These are phyloP conservation scores for Pseudocercospora eumusae DNA, from an alignment of 2,329 filamentous ascomycete species.

Conservation along the genomic window DNA sequence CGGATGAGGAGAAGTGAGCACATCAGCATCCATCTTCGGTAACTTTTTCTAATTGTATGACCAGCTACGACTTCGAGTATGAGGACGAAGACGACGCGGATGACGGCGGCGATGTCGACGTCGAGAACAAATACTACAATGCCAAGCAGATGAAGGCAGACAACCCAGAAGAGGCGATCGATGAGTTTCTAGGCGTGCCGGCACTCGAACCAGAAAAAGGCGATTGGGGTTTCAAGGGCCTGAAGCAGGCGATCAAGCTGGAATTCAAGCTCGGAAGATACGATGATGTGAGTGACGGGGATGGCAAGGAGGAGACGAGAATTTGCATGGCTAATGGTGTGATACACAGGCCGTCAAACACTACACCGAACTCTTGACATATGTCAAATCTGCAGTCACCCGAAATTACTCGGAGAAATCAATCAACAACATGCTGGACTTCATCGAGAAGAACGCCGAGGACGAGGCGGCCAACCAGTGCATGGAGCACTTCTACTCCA, in stretches of 20 bases:
- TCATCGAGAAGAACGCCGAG: slow-evolving; percentile 85
- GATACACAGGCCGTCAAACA: slow-evolving; percentile 75
- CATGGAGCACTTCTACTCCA: slow-evolving; percentile 93
- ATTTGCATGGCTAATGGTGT: not conserved
- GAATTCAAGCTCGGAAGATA: slow-evolving; percentile 93
- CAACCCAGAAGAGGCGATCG: slow-evolving; percentile 83
- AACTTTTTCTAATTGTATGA: slow-evolving; percentile 10
- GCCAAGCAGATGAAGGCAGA: slow-evolving; percentile 92
- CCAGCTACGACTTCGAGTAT: slow-evolving; percentile 92
- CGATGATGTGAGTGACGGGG: slow-evolving; percentile 62
- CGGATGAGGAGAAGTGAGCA: slow-evolving; percentile 76
- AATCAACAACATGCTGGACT: slow-evolving; percentile 99
- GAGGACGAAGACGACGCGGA: slow-evolving; percentile 92
- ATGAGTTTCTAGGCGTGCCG: slow-evolving; percentile 88
- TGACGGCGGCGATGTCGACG: slow-evolving; percentile 83
- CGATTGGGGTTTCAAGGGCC: slow-evolving; percentile 97
- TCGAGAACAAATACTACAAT: slow-evolving; percentile 99
- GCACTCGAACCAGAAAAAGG: slow-evolving; percentile 85
- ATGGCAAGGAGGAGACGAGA: not conserved
- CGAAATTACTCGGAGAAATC: slow-evolving; percentile 99
- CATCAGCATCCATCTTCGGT: slow-evolving; percentile 16
- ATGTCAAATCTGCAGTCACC: slow-evolving; percentile 94
- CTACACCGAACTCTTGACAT: slow-evolving; percentile 92
- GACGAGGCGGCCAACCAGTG: slow-evolving; percentile 70
- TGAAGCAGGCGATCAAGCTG: slow-evolving; percentile 97